Evolutionary conservation across 768 basidiomycete genomes (phyloP).

Genomic region (Lanmaoa rubissima): DNA sequence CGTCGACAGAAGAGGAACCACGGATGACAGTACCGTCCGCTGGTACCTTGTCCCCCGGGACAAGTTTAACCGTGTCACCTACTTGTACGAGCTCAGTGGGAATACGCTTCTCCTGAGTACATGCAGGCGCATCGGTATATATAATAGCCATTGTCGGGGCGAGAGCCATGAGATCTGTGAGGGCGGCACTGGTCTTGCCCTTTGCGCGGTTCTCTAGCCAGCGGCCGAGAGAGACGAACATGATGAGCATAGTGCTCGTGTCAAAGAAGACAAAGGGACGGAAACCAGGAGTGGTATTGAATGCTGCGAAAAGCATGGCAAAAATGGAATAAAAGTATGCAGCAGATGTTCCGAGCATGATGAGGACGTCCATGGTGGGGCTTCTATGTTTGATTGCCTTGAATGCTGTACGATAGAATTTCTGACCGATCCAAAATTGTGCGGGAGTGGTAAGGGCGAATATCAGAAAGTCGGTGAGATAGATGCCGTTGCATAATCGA

Average conservation of each 20-base stretch:
- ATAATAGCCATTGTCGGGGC: conserved; percentile 95
- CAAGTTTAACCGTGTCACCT: conserved; percentile 88
- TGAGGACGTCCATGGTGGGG: conserved; percentile 97
- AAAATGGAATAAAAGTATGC: conserved; percentile 89
- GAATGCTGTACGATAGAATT: conserved; percentile 88
- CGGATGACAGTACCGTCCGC: conserved; percentile 90
- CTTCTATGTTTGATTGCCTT: conserved; percentile 86
- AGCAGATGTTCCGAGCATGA: conserved; percentile 92
- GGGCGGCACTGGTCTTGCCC: conserved; percentile 93
- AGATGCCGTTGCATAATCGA: conserved; percentile 63
- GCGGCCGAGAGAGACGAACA: conserved; percentile 93
- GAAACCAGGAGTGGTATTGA: conserved; percentile 63
- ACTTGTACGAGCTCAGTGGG: conserved; percentile 94
- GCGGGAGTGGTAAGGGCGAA: conserved; percentile 82
- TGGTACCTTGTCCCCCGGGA: conserved; percentile 95
- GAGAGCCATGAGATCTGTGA: conserved; percentile 95
- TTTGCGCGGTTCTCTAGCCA: conserved; percentile 97
- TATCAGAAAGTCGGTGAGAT: conserved; percentile 77
- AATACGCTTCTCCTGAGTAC: conserved; percentile 85
- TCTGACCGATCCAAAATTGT: conserved; percentile 87
- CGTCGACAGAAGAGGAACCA: conserved; percentile 88
- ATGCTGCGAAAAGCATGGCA: conserved; percentile 61
- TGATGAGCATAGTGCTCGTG: conserved; percentile 98
- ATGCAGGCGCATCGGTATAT: conserved; percentile 80
- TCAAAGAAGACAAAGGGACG: conserved; percentile 94